Conservation (phyloP, 192 early-diverging fungal genomes). For the Chytriomyces confervae region DNA sequence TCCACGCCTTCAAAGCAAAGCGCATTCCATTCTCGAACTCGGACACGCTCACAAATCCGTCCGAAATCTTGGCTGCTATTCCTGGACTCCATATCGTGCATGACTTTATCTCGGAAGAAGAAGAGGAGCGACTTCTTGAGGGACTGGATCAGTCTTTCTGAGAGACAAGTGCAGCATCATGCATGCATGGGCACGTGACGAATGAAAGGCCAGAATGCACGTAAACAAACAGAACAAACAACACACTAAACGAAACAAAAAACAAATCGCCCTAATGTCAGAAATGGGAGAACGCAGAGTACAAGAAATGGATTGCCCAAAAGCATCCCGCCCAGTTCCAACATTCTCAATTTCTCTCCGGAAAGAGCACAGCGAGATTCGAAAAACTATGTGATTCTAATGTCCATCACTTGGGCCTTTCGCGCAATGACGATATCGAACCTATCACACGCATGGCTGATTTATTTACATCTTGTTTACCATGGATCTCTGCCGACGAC, state of each 20-base stretch:
- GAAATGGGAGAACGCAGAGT: no score
- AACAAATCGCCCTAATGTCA: no score
- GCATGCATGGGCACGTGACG: no score
- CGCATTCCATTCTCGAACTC: slow-evolving; percentile 10
- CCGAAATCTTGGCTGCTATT: slow-evolving; percentile 16
- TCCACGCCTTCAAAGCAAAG: slow-evolving; percentile 11
- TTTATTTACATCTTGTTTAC: slow-evolving; percentile 29
- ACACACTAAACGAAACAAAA: no score
- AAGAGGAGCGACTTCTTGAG: slow-evolving; percentile 45
- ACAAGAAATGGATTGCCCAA: no score
- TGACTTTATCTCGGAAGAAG: slow-evolving; percentile 50
- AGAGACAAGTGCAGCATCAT: slow-evolving; percentile 38
- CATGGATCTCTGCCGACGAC: slow-evolving; percentile 3
- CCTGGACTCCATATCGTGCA: slow-evolving; percentile 42
- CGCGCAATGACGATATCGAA: background rate
- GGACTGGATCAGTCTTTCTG: slow-evolving; percentile 35
- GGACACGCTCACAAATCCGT: slow-evolving; percentile 24
- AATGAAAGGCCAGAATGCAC: no score
- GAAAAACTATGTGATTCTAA: background rate
- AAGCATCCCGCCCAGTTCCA: no score
- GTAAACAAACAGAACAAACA: no score
- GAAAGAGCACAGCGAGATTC: background rate
- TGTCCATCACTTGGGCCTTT: background rate
- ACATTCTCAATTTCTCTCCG: background rate
- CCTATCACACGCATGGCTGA: slow-evolving; percentile 15